Percentiles rank a stretch among this genome's conserved stretches.
phyloP scores from a whole-genome alignment of 768 basidiomycete genomes.

The Russula emetica region DNA sequence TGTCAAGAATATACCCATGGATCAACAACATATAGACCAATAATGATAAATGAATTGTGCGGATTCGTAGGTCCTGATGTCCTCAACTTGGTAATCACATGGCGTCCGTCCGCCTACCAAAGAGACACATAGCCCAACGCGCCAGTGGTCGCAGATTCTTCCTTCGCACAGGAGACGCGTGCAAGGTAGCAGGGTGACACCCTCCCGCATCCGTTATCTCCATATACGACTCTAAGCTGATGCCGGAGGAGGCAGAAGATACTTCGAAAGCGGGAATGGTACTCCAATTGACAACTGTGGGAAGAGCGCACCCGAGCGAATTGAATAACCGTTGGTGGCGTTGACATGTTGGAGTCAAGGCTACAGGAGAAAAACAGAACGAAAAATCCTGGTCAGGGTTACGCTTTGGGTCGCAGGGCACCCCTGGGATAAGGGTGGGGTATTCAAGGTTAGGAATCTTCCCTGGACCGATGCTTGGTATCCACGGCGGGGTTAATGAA shows the following conservation, averaged over 20 bases:
- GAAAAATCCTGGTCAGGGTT: constrained; percentile 18
- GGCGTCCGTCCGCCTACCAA: background rate
- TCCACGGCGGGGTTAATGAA: constrained; percentile 17
- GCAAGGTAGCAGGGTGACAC: background rate
- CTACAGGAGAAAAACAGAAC: constrained; percentile 17
- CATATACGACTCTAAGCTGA: constrained; percentile 4
- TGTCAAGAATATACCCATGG: too few relatives aligned
- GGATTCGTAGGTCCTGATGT: background rate
- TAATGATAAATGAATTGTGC: constrained; percentile 4
- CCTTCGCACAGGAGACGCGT: background rate
- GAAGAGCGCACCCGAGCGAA: constrained; percentile 8
- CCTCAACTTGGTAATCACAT: background rate
- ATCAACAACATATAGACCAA: background rate
- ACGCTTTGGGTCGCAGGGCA: background rate
- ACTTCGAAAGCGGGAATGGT: background rate
- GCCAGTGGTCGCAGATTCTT: constrained; percentile 8
- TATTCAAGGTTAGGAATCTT: background rate
- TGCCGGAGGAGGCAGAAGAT: constrained; percentile 6
- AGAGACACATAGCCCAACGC: constrained; percentile 17
- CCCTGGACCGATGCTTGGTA: constrained; percentile 6
- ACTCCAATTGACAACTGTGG: constrained; percentile 11
- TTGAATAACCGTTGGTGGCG: constrained; percentile 16
- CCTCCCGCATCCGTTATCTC: background rate
- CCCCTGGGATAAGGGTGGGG: constrained; percentile 3
- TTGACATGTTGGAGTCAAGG: constrained; percentile 18